Conservation (phyloP, 257 asterid species). For the Solanum raphanifolium region DNA sequence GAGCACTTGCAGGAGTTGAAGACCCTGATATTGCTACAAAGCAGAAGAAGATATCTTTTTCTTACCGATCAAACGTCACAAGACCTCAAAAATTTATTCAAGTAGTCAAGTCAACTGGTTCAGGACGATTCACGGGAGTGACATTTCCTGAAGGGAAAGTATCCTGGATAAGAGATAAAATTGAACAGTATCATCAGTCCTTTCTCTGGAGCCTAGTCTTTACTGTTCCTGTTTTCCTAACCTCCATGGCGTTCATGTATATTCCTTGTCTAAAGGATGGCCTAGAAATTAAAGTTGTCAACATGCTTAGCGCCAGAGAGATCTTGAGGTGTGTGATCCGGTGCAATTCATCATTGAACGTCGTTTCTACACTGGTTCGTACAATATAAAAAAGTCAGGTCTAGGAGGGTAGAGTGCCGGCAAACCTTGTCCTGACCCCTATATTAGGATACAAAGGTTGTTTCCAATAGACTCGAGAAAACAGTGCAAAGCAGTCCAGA, state of each 20-base stretch:
- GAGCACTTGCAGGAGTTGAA: constrained; percentile 22
- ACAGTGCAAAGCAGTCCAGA: neutral
- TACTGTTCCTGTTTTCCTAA: constrained; percentile 23
- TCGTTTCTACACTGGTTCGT: constrained; percentile 22
- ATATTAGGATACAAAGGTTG: neutral
- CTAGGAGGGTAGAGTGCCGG: neutral
- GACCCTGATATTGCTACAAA: constrained; percentile 10
- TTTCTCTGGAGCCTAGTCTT: constrained; percentile 24
- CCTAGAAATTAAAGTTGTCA: constrained; percentile 17
- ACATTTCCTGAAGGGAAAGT: constrained; percentile 20
- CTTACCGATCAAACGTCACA: constrained; percentile 18
- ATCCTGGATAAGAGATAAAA: constrained; percentile 11
- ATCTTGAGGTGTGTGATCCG: constrained; percentile 15
- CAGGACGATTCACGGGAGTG: constrained; percentile 21
- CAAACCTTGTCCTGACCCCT: neutral
- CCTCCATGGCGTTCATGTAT: constrained; percentile 26
- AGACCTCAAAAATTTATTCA: constrained; percentile 26
- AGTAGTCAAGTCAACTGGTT: constrained; percentile 14
- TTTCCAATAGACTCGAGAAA: neutral
- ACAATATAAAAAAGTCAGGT: neutral
- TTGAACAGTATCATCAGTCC: constrained; percentile 4
- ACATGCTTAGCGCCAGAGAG: constrained; percentile 23
- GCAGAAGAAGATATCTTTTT: constrained; percentile 9
- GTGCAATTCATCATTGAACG: constrained; percentile 27
- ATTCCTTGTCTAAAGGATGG: constrained; percentile 22